A percentile compares a stretch with the other conserved stretches of the same genome.
Conservation (phyloP, 257 asterid genomes). For the Linaria vulgaris region DNA sequence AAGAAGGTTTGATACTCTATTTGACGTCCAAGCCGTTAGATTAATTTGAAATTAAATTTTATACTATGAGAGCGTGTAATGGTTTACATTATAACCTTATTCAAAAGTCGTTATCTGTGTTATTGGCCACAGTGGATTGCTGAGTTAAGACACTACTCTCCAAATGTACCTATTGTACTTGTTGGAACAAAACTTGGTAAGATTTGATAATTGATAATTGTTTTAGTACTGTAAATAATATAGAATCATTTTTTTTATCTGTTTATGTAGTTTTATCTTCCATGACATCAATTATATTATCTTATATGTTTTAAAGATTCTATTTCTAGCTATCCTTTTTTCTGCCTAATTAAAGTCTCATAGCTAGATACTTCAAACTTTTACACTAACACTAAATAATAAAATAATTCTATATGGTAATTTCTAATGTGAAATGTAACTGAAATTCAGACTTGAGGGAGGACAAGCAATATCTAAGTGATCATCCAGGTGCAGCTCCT, state of each 20-base stretch:
- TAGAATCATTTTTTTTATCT: too few species aligned
- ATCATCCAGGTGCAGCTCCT: slow-evolving; percentile 68
- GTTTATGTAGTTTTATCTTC: neutral
- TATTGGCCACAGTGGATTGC: slow-evolving; percentile 74
- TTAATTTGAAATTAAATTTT: neutral
- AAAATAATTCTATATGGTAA: too few species aligned
- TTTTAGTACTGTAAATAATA: too few species aligned
- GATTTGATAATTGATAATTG: slow-evolving; percentile 5
- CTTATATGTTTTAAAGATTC: too few species aligned
- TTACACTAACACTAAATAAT: neutral
- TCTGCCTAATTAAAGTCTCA: too few species aligned
- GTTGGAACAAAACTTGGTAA: slow-evolving; percentile 89
- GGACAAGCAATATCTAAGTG: slow-evolving; percentile 67
- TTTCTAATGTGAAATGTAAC: too few species aligned
- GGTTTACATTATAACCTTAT: too few species aligned
- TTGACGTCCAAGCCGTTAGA: neutral
- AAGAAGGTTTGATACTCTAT: slow-evolving; percentile 49
- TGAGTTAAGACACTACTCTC: slow-evolving; percentile 72
- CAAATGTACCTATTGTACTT: slow-evolving; percentile 71
- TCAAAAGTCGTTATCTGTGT: neutral
- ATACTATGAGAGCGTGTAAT: neutral
- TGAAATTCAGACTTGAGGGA: slow-evolving; percentile 66
- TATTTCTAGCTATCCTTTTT: too few species aligned
- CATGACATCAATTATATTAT: neutral
- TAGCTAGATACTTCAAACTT: neutral